phyloP scores from a whole-genome alignment of 2,329 filamentous ascomycete genomes.

The Colletotrichum sojae region DNA sequence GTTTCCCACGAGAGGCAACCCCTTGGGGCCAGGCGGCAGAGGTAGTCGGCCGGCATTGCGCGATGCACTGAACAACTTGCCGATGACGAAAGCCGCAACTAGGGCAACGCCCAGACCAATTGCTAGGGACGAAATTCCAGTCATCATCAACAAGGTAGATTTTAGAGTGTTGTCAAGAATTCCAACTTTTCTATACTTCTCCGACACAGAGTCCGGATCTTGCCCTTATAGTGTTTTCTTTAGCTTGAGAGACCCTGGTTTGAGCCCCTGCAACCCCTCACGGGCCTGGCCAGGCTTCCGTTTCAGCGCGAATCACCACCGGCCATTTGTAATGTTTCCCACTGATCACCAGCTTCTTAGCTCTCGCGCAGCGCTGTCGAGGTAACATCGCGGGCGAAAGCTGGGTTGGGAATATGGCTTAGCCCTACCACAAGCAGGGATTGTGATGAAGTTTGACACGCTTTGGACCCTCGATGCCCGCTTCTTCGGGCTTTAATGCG shows the following conservation, averaged over 20 bases:
- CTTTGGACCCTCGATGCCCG: neutral
- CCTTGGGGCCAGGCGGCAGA: slow-evolving; percentile 48
- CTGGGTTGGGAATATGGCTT: slow-evolving; percentile 1
- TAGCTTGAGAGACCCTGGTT: neutral
- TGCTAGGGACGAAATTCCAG: neutral
- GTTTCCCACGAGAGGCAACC: slow-evolving; percentile 61
- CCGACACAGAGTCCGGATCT: no score
- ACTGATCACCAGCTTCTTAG: neutral
- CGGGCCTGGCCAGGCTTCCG: neutral
- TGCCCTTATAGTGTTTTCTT: neutral
- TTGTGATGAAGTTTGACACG: neutral
- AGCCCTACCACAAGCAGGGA: slow-evolving; percentile 1
- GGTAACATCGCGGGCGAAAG: neutral
- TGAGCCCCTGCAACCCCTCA: slow-evolving; percentile 3
- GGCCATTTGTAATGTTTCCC: neutral
- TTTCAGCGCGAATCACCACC: slow-evolving; percentile 5
- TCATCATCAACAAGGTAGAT: neutral
- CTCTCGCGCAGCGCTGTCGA: neutral
- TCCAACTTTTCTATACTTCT: neutral
- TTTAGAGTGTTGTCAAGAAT: neutral
- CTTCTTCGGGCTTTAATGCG: neutral
- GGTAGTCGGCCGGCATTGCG: slow-evolving; percentile 13
- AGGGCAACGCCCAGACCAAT: slow-evolving; percentile 1
- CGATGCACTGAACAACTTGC: neutral
- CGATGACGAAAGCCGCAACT: neutral